phyloP scores from a whole-genome alignment of 2,329 filamentous ascomycete species.

The Diplodia corticola region DNA sequence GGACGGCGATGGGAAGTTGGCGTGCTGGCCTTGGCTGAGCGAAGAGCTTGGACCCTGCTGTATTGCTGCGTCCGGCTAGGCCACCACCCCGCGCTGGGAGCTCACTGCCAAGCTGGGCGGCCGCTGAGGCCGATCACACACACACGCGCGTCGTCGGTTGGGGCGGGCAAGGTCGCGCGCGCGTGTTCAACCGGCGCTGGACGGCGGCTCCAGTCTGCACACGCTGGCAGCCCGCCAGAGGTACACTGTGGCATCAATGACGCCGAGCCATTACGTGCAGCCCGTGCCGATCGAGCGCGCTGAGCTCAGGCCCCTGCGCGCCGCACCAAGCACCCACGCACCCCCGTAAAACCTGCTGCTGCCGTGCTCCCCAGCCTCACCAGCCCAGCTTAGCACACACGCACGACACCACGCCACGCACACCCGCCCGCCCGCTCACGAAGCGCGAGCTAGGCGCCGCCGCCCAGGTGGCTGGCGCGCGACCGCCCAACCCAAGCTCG shows the following conservation, averaged over 20 bases:
- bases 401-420: slow-evolving; percentile 16
- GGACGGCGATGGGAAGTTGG: slow-evolving; percentile 13
- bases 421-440: background rate
- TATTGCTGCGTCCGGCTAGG: background rate
- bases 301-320: slow-evolving; percentile 10
- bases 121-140: background rate
- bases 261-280: slow-evolving; percentile 12
- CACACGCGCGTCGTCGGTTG: background rate
- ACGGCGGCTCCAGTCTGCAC: background rate
- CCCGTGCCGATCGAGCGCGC: slow-evolving; percentile 1
- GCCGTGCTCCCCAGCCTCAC: slow-evolving; percentile 9
- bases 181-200: slow-evolving; percentile 13
- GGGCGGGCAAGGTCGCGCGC: background rate
- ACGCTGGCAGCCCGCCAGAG: background rate
- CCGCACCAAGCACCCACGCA: too few relatives aligned
- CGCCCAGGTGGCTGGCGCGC: background rate
- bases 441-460: background rate
- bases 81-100: slow-evolving; percentile 12
- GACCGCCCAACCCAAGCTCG: background rate
- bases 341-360: slow-evolving; percentile 10
- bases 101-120: background rate
- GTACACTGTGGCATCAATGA: slow-evolving; percentile 20
- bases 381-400: background rate
- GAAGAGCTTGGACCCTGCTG: slow-evolving; percentile 13
- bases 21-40: slow-evolving; percentile 17